A percentile compares a stretch with the other conserved stretches of the same genome.
Conservation (phyloP, 1,139 yeast species). For the Wickerhamiella pararugosa region DNA sequence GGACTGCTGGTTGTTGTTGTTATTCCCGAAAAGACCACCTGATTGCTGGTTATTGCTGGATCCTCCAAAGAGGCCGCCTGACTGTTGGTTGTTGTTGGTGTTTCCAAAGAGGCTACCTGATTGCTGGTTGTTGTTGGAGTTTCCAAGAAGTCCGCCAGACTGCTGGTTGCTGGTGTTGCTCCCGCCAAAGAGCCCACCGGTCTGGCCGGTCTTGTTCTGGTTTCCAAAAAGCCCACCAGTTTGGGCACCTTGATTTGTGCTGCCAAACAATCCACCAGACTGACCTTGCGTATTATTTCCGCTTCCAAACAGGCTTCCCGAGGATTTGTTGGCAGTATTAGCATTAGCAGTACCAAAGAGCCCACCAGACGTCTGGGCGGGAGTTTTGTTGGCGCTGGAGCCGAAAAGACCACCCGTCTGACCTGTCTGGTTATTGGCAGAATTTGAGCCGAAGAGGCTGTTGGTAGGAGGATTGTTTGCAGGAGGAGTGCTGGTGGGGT, state of each 20-base stretch:
- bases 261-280: slow-evolving; percentile 8
- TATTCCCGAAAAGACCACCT: slow-evolving; percentile 8
- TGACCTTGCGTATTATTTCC: slow-evolving; percentile 14
- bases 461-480: background rate
- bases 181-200: slow-evolving; percentile 1
- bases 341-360: background rate
- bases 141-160: background rate
- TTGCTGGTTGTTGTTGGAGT: background rate
- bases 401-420: background rate
- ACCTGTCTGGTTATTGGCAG: background rate
- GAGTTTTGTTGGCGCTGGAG: background rate
- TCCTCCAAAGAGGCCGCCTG: background rate
- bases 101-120: background rate
- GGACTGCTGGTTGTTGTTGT: background rate
- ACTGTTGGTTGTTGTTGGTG: background rate
- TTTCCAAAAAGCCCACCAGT: slow-evolving; percentile 30
- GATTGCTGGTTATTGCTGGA: background rate
- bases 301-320: slow-evolving; percentile 17
- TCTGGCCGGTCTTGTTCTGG: slow-evolving; percentile 10
- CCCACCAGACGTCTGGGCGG: background rate
- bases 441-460: slow-evolving; percentile 23
- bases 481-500: background rate
- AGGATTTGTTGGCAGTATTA: slow-evolving; percentile 2
- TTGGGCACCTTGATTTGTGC: background rate
- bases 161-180: background rate